Conservation (phyloP, 176 grass and related monocot genomes). For the Bolboschoenus planiculmis region DNA sequence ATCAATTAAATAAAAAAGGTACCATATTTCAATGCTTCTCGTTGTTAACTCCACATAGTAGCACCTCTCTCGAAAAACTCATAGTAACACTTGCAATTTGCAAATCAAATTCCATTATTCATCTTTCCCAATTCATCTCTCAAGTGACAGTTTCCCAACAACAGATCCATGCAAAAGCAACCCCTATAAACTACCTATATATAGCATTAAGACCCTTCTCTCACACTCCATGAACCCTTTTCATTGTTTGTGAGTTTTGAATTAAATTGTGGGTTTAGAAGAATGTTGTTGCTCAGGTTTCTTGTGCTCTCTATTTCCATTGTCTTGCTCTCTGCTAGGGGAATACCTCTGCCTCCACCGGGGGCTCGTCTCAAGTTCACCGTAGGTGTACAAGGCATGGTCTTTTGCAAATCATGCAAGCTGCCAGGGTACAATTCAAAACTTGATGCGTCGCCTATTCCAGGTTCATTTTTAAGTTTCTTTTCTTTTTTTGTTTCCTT, state of each 20-base stretch:
- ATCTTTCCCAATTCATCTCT: neutral
- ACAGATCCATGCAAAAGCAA: neutral
- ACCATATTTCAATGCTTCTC: neutral
- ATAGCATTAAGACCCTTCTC: neutral
- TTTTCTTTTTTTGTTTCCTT: neutral
- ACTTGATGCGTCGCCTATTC: conserved; percentile 37
- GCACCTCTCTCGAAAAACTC: neutral
- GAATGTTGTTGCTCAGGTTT: conserved; percentile 11
- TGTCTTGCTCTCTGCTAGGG: conserved; percentile 14
- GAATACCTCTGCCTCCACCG: neutral
- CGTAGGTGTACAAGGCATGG: conserved; percentile 35
- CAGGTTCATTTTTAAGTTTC: conserved; percentile 22
- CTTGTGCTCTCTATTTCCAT: conserved; percentile 1
- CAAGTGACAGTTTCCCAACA: neutral
- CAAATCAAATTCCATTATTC: neutral
- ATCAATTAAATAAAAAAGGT: neutral
- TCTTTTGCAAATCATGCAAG: conserved; percentile 61
- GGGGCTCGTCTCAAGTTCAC: conserved; percentile 23
- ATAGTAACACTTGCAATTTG: neutral
- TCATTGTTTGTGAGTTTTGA: neutral
- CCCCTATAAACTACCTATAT: conserved; percentile 8
- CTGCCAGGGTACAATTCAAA: conserved; percentile 27
- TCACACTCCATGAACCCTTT: neutral
- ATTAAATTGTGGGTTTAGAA: neutral
- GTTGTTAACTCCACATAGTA: neutral